Conservation (phyloP, 305 asterid genomes). For the Solanum hybrid region DNA sequence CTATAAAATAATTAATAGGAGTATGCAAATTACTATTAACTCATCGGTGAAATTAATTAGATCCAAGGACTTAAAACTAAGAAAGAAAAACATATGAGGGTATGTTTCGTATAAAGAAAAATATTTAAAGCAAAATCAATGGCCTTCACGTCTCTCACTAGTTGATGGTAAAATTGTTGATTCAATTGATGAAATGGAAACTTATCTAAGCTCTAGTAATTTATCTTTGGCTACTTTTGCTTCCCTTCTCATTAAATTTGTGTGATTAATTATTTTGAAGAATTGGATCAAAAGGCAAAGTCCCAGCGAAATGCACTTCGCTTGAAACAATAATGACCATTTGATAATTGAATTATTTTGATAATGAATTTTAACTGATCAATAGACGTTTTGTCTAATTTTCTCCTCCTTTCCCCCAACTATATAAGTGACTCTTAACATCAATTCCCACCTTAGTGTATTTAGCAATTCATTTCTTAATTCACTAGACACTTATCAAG, state of each 20-base stretch:
- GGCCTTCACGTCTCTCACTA: slow-evolving; percentile 29
- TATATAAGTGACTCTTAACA: neutral
- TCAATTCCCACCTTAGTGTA: neutral
- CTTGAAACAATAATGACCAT: neutral
- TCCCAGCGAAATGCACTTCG: neutral
- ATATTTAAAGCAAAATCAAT: slow-evolving; percentile 25
- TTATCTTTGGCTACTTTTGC: slow-evolving; percentile 32
- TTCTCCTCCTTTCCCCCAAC: neutral
- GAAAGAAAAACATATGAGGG: neutral
- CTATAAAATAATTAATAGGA: neutral
- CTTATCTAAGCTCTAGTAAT: slow-evolving; percentile 41
- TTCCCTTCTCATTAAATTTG: neutral
- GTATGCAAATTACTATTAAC: neutral
- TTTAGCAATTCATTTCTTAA: neutral
- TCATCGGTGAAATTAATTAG: neutral
- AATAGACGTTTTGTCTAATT: neutral
- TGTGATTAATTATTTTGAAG: neutral
- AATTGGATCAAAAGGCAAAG: neutral
- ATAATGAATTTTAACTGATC: neutral
- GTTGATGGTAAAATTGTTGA: slow-evolving; percentile 24
- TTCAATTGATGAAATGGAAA: slow-evolving; percentile 30
- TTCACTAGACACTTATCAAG: neutral
- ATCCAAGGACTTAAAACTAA: neutral
- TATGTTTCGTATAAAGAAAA: neutral
- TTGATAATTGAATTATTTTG: neutral